phyloP scores from a whole-genome alignment of 2,329 filamentous ascomycete genomes.

The Epichloe hybrida region DNA sequence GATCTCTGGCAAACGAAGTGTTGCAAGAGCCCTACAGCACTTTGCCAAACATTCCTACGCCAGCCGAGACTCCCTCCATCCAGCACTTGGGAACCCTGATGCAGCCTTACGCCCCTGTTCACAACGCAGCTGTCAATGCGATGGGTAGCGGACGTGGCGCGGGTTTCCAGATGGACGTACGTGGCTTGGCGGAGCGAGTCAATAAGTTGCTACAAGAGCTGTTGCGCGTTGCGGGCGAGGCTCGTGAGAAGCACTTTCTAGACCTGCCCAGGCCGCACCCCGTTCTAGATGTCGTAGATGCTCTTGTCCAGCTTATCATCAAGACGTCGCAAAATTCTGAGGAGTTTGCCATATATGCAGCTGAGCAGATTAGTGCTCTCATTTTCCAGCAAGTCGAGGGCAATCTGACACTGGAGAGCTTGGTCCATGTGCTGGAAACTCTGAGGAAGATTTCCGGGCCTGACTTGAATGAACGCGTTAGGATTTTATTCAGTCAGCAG shows the following conservation, averaged over 20 bases:
- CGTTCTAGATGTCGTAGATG: slow-evolving; percentile 49
- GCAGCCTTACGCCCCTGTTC: slow-evolving; percentile 41
- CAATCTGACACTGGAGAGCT: slow-evolving; percentile 44
- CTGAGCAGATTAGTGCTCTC: slow-evolving; percentile 43
- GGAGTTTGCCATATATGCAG: slow-evolving; percentile 43
- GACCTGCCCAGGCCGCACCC: slow-evolving; percentile 45
- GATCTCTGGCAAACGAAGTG: slow-evolving; percentile 49
- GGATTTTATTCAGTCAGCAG: slow-evolving; percentile 42
- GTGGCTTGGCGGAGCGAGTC: slow-evolving; percentile 39
- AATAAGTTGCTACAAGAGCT: slow-evolving; percentile 46
- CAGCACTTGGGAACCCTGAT: slow-evolving; percentile 39
- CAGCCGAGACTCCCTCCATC: slow-evolving; percentile 44
- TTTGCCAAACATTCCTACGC: slow-evolving; percentile 44
- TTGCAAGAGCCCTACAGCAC: slow-evolving; percentile 47
- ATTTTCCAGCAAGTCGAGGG: slow-evolving; percentile 43
- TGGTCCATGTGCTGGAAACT: slow-evolving; percentile 48
- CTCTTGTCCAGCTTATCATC: slow-evolving; percentile 47
- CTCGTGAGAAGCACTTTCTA: slow-evolving; percentile 44
- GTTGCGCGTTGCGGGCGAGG: slow-evolving; percentile 37
- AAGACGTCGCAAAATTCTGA: slow-evolving; percentile 49
- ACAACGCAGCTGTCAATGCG: slow-evolving; percentile 21
- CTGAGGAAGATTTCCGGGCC: slow-evolving; percentile 45
- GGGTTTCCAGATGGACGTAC: slow-evolving; percentile 36
- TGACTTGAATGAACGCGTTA: slow-evolving; percentile 40
- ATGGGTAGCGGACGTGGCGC: slow-evolving; percentile 38